phyloP scores from a whole-genome alignment of 2,329 filamentous ascomycete species.

The Macrophomina tecta region DNA sequence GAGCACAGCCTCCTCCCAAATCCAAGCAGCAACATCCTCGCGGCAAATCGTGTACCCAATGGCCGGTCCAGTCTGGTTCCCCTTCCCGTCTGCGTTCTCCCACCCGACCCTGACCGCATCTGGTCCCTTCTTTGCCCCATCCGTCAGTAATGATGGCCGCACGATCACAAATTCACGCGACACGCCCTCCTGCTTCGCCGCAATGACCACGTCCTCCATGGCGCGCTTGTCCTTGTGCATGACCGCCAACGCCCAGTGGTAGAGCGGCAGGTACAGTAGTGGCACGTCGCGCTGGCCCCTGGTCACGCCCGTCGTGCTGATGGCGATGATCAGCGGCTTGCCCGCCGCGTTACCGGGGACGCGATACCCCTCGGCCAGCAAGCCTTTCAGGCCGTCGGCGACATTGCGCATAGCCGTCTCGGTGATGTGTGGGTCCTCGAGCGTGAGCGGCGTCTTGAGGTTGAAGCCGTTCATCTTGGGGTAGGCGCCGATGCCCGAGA shows the following conservation, averaged over 20 bases:
- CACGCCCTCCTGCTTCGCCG: slow-evolving; percentile 32
- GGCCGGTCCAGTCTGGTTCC: slow-evolving; percentile 36
- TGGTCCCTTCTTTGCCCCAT: slow-evolving; percentile 38
- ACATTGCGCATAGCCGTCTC: slow-evolving; percentile 39
- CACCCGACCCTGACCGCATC: slow-evolving; percentile 42
- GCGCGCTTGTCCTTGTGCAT: slow-evolving; percentile 50
- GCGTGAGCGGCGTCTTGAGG: slow-evolving; percentile 37
- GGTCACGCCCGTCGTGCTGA: slow-evolving; percentile 49
- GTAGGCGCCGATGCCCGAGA: slow-evolving; percentile 55
- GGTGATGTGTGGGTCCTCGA: slow-evolving; percentile 45
- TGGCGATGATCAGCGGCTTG: slow-evolving; percentile 37
- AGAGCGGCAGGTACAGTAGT: slow-evolving; percentile 39
- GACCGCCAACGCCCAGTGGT: slow-evolving; percentile 42
- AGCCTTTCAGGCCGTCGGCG: slow-evolving; percentile 38
- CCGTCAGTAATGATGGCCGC: slow-evolving; percentile 46
- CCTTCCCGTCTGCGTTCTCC: slow-evolving; percentile 33
- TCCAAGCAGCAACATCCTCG: slow-evolving; percentile 49
- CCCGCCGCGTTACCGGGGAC: slow-evolving; percentile 11
- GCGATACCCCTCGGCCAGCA: slow-evolving; percentile 27
- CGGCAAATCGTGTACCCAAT: slow-evolving; percentile 47
- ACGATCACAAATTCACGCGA: slow-evolving; percentile 43
- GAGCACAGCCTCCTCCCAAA: slow-evolving; percentile 44
- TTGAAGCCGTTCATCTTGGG: slow-evolving; percentile 35
- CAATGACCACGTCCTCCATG: slow-evolving; percentile 43
- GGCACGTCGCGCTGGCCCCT: slow-evolving; percentile 45